Evolutionary conservation across 805 yeast genomes (phyloP), one percentile per base, ranked within the genome.

Genomic region (Lipomyces chichibuensis): DNA sequence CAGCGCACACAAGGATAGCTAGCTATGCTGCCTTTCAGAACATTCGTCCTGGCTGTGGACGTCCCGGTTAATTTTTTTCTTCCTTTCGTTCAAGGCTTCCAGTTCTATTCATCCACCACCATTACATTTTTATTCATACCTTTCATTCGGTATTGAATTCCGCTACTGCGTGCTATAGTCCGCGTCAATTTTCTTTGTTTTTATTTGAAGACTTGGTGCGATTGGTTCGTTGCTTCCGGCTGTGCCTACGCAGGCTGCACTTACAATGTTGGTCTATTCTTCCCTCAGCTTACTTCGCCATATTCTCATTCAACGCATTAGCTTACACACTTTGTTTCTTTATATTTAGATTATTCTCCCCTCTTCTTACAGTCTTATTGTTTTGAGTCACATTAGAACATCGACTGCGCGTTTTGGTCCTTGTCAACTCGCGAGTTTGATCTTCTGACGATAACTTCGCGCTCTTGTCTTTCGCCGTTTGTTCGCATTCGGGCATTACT

Each of bases 41-140:
- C 63, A 43, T 55, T 27, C 29, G 17, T 51, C 17, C 56, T 49
- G 23, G 23, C 25, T 39, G 58, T 49, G 23, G 33, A 27, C 37
- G 43, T 60, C 25, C 58, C 59, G 58, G 58, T 39, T 58, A 65
- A 54, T 69, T 67, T 65, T 63, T 67, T 68, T 66, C 59, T 65
- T 65, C 57, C 59, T 27, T 61, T 33, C 57, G 58, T 49, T 51
- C 55, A 54, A 66, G 52, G 43, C 43, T 43, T 37, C 49, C 35
- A 57, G 20, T 62, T 35, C 46, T 49, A 43, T 32, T 23, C 33
- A 59, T 58, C 59, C 56, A 32, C 63, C 57, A 57, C 53, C 65
- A 33, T 63, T 55, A 51, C 46, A 59, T 46, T 33, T 57, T 35
- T 17, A n/a, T 29, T 57, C 32, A 20, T 49, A n/a, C 46, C 39